Evolutionary conservation across 2,329 filamentous ascomycete genomes (phyloP).

Genomic region (Nothophoma quercina): DNA sequence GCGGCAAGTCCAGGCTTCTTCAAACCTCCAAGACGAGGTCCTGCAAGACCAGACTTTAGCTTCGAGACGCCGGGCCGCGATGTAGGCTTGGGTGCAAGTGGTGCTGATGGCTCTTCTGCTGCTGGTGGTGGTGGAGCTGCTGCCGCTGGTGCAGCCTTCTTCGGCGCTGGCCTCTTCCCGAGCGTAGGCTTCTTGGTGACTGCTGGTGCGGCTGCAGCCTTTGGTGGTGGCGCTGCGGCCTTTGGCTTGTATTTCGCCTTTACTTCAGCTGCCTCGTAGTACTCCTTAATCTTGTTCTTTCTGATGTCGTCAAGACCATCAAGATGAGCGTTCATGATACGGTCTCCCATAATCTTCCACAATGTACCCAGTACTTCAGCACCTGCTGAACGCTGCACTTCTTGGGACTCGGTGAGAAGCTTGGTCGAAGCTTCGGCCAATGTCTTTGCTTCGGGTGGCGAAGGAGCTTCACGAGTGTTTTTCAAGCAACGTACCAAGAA

Average conservation of each 20-base stretch:
- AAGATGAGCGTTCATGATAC: slow-evolving; percentile 90
- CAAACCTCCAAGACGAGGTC: slow-evolving; percentile 50
- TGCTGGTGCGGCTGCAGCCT: slow-evolving; percentile 59
- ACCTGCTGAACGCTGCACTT: slow-evolving; percentile 83
- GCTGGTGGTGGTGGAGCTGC: slow-evolving; percentile 49
- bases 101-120: slow-evolving; percentile 58
- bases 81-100: slow-evolving; percentile 66
- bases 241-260: slow-evolving; percentile 94
- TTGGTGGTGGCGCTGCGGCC: slow-evolving; percentile 67
- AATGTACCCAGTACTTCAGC: slow-evolving; percentile 91
- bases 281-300: slow-evolving; percentile 96
- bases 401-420: slow-evolving; percentile 86
- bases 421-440: slow-evolving; percentile 93
- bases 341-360: slow-evolving; percentile 98
- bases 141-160: slow-evolving; percentile 57
- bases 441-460: slow-evolving; percentile 80
- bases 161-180: slow-evolving; percentile 62
- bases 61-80: slow-evolving; percentile 58
- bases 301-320: slow-evolving; percentile 94
- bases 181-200: slow-evolving; percentile 48
- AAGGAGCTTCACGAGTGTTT: slow-evolving; percentile 82
- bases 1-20: slow-evolving; percentile 52
- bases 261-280: slow-evolving; percentile 79
- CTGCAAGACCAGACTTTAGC: slow-evolving; percentile 50
- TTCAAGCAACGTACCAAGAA: slow-evolving; percentile 90